Conservation (phyloP, 805 yeast genomes). For the Candida vaughaniae region DNA sequence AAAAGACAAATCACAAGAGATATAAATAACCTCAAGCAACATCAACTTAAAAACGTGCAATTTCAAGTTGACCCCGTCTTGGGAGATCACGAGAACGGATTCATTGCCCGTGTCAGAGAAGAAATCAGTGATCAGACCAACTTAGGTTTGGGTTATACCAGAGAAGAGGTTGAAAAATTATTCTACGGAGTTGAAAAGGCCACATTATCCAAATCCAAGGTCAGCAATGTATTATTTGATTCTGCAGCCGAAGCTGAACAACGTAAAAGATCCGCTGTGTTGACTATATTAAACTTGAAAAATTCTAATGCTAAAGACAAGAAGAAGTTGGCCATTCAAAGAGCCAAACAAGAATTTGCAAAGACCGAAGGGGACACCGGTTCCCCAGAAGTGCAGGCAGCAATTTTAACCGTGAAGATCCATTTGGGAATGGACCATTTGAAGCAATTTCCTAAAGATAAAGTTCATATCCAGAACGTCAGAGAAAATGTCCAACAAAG, state of each 20-base stretch:
- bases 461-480: slow-evolving; percentile 62
- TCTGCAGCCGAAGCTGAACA: slow-evolving; percentile 37
- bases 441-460: slow-evolving; percentile 66
- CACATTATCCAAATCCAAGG: slow-evolving; percentile 36
- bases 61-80: slow-evolving; percentile 76
- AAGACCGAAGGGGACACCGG: slow-evolving; percentile 90
- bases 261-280: slow-evolving; percentile 63
- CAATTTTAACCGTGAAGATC: slow-evolving; percentile 78
- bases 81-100: slow-evolving; percentile 66
- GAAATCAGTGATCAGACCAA: slow-evolving; percentile 59
- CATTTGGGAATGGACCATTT: slow-evolving; percentile 76
- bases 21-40: slow-evolving; percentile 41
- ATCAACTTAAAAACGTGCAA: slow-evolving; percentile 27
- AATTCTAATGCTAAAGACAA: slow-evolving; percentile 64
- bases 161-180: slow-evolving; percentile 70
- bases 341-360: slow-evolving; percentile 79
- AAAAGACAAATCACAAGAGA: slow-evolving; percentile 42
- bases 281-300: slow-evolving; percentile 70
- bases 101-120: slow-evolving; percentile 64
- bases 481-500: slow-evolving; percentile 88
- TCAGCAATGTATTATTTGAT: slow-evolving; percentile 30
- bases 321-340: slow-evolving; percentile 53
- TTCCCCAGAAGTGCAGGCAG: slow-evolving; percentile 95
- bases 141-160: slow-evolving; percentile 57
- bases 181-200: slow-evolving; percentile 76